phyloP scores from a whole-genome alignment of 441 rosid species.

The Jatropha multifida region DNA sequence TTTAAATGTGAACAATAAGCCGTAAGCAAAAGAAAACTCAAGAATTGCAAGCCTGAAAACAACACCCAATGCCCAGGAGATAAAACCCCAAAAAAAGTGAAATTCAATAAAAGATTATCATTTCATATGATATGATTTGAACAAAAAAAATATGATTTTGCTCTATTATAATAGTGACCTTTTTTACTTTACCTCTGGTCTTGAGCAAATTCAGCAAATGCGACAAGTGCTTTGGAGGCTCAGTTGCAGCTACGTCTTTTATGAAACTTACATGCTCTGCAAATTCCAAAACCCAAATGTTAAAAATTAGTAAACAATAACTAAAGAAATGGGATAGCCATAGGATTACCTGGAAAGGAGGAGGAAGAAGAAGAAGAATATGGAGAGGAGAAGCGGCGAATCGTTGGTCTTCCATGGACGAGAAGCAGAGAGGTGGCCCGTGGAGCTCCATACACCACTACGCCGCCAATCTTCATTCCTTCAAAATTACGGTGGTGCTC shows the following conservation, averaged over 20 bases:
- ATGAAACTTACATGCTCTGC: conserved; percentile 64
- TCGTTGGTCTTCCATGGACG: conserved; percentile 28
- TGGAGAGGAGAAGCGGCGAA: conserved; percentile 35
- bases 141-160: neutral
- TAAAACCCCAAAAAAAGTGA: neutral
- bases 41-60: neutral
- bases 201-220: conserved; percentile 53
- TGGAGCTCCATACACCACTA: conserved; percentile 34
- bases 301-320: neutral
- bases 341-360: conserved; percentile 39
- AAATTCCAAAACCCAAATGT: conserved; percentile 13
- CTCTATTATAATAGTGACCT: neutral
- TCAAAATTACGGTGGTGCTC: neutral
- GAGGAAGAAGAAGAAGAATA: conserved; percentile 27
- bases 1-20: neutral
- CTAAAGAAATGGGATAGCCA: neutral
- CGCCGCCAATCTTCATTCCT: conserved; percentile 40
- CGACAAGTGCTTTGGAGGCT: conserved; percentile 67
- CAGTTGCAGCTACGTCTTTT: conserved; percentile 61
- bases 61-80: conserved; percentile 5
- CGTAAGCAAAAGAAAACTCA: neutral
- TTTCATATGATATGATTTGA: neutral
- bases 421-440: conserved; percentile 37
- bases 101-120: neutral
- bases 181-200: conserved; percentile 49